A percentile compares a stretch with the other conserved stretches of the same genome.
Conservation (phyloP, 306 rosid genomes). For the Vigna hirtella region DNA sequence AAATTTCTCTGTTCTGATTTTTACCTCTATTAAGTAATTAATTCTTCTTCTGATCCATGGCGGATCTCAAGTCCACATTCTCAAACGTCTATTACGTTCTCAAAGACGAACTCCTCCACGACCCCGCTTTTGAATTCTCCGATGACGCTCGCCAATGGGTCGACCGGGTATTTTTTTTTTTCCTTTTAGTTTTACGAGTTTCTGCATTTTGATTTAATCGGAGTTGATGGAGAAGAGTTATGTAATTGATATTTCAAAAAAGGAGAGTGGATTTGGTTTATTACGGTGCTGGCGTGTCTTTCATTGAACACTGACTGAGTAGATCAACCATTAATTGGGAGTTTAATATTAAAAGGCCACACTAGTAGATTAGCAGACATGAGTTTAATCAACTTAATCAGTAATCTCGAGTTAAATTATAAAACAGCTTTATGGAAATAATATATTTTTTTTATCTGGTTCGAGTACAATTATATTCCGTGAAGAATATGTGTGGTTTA, state of each 20-base stretch:
- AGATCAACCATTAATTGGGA: not conserved
- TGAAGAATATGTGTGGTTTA: too few relatives aligned
- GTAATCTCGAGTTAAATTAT: not conserved
- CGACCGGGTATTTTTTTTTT: constrained; percentile 55
- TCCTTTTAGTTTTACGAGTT: not conserved
- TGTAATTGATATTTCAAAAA: not conserved
- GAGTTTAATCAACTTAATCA: not conserved
- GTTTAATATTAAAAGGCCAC: not conserved
- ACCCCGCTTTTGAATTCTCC: constrained; percentile 79
- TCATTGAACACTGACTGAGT: not conserved
- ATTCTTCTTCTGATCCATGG: constrained; percentile 48
- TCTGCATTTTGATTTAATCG: not conserved
- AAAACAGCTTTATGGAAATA: too few relatives aligned
- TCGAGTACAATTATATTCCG: not conserved
- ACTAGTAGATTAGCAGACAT: not conserved
- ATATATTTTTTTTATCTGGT: too few relatives aligned
- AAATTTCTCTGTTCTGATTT: not conserved
- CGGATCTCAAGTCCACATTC: constrained; percentile 79
- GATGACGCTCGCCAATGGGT: constrained; percentile 76
- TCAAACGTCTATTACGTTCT: constrained; percentile 70
- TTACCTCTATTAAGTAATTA: too few relatives aligned
- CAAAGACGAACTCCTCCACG: constrained; percentile 74
- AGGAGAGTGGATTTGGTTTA: not conserved
- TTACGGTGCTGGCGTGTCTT: not conserved
- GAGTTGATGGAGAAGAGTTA: not conserved